Conservation (phyloP, 352 stramenopile genomes). For the Peronospora farinosa region DNA sequence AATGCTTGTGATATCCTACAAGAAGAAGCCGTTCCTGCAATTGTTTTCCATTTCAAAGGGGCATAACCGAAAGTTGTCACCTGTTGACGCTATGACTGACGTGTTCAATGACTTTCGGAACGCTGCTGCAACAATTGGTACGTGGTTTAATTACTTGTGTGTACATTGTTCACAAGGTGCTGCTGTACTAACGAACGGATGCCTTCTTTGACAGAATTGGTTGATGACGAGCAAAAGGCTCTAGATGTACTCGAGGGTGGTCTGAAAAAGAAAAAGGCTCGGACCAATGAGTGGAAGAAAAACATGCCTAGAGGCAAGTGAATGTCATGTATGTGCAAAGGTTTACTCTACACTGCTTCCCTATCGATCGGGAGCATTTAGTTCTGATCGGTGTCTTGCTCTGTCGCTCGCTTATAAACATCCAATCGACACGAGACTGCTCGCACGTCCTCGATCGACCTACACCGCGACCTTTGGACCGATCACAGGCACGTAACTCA, state of each 20-base stretch:
- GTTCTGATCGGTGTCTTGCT: too few relatives aligned
- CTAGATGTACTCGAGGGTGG: constrained; percentile 58
- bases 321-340: constrained; percentile 6
- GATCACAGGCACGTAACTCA: constrained; percentile 57
- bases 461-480: constrained; percentile 44
- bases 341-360: constrained; percentile 8
- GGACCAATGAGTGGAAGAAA: constrained; percentile 43
- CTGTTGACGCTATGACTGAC: constrained; percentile 13
- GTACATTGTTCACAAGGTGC: constrained; percentile 4
- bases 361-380: background rate
- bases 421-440: constrained; percentile 10
- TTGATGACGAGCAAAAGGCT: constrained; percentile 38
- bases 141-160: constrained; percentile 8
- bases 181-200: constrained; percentile 5
- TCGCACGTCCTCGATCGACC: background rate
- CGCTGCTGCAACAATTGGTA: constrained; percentile 52
- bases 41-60: constrained; percentile 41
- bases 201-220: constrained; percentile 34
- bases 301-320: background rate
- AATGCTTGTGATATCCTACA: constrained; percentile 49
- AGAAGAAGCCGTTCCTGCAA: constrained; percentile 52
- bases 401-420: constrained; percentile 10
- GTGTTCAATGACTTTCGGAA: constrained; percentile 41
- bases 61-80: constrained; percentile 20
- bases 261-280: constrained; percentile 80